Conservation (phyloP, 768 basidiomycete species). For the Daedalea quercina region DNA sequence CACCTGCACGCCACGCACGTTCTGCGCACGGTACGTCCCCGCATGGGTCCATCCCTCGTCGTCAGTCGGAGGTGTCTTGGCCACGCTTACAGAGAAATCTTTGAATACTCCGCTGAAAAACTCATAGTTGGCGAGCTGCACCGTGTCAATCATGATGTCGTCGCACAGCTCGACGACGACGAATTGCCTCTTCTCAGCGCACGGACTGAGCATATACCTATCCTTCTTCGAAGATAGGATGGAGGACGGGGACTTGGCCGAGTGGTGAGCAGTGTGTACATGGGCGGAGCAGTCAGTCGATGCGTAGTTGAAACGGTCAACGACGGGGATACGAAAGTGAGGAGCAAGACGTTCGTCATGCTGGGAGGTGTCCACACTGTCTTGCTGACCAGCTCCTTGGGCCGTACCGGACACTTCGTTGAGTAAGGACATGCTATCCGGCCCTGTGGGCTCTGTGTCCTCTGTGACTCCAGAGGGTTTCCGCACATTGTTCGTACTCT, state of each 20-base stretch:
- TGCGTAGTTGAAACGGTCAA: conserved; percentile 93
- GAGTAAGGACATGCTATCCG: neutral
- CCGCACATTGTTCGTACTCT: neutral
- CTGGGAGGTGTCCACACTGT: conserved; percentile 8
- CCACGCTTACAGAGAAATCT: conserved; percentile 79
- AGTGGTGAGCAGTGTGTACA: conserved; percentile 76
- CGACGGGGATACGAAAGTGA: conserved; percentile 67
- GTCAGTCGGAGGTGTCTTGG: conserved; percentile 34
- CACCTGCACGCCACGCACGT: conserved; percentile 87
- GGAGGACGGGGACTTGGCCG: conserved; percentile 74
- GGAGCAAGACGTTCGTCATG: conserved; percentile 37
- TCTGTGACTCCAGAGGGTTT: neutral
- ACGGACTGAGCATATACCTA: conserved; percentile 95
- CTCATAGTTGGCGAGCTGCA: conserved; percentile 95
- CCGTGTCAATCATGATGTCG: conserved; percentile 93
- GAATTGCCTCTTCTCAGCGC: conserved; percentile 58
- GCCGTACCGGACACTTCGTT: no score
- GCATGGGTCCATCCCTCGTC: conserved; percentile 46
- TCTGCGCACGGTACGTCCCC: conserved; percentile 84
- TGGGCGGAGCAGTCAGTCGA: conserved; percentile 89
- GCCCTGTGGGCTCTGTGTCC: neutral
- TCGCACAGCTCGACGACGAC: conserved; percentile 96
- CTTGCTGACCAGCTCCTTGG: conserved; percentile 1
- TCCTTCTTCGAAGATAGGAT: conserved; percentile 89
- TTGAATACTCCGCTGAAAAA: conserved; percentile 97